Percentiles rank a stretch among this genome's conserved stretches.
Evolutionary conservation across 176 grass and related monocot genomes (phyloP).

Genomic region (Puccinellia tenuiflora): DNA sequence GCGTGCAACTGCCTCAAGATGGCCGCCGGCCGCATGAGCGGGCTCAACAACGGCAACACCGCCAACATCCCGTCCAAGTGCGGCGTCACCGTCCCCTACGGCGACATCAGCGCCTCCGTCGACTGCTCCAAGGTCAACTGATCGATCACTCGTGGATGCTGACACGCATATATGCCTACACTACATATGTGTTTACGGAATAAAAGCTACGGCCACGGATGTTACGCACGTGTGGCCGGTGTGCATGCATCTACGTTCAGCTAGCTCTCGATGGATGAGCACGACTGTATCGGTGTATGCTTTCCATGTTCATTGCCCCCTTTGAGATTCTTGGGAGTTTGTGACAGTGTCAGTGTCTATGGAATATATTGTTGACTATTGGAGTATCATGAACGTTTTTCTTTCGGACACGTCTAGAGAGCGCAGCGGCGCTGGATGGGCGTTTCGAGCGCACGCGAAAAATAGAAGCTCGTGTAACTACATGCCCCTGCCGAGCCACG

Average conservation of each 20-base stretch:
- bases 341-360: too few relatives aligned
- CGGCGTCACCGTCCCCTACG: constrained; percentile 41
- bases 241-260: not conserved
- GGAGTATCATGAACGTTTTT: not conserved
- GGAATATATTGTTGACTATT: not conserved
- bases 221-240: not conserved
- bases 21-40: not conserved
- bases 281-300: too few relatives aligned
- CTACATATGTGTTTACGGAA: not conserved
- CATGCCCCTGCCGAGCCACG: too few relatives aligned
- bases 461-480: too few relatives aligned
- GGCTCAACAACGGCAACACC: constrained; percentile 25
- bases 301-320: too few relatives aligned
- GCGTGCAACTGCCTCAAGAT: constrained; percentile 40
- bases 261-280: too few relatives aligned
- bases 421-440: too few relatives aligned
- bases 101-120: constrained; percentile 40
- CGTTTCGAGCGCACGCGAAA: too few relatives aligned
- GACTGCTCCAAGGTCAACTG: constrained; percentile 36
- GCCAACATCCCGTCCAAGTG: constrained; percentile 41
- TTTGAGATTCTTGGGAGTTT: too few relatives aligned
- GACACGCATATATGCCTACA: too few relatives aligned
- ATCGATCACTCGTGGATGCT: not conserved
- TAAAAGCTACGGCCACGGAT: not conserved
- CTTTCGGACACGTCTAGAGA: too few relatives aligned